Conservation (phyloP, 768 basidiomycete genomes). For the Russula virescens region DNA sequence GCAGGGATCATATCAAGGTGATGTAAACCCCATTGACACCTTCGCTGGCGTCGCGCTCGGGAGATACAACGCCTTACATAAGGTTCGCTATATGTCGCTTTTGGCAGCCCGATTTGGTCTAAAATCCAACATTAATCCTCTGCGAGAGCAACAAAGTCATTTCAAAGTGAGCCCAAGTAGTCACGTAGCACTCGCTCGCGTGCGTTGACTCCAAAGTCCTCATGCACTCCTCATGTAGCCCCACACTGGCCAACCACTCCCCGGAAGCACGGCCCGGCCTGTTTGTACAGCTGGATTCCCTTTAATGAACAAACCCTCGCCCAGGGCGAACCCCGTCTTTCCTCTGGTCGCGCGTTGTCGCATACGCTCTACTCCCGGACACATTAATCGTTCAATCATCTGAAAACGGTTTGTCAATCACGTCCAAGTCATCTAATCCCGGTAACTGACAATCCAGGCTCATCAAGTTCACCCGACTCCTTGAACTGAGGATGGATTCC, state of each 20-base stretch:
- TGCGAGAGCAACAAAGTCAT: not conserved
- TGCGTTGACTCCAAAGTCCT: not conserved
- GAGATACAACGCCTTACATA: constrained; percentile 1
- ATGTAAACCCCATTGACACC: not conserved
- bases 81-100: not conserved
- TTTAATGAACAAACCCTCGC: not conserved
- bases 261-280: constrained; percentile 13
- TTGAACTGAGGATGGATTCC: constrained; percentile 6
- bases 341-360: not conserved
- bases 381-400: not conserved
- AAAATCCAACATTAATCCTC: not conserved
- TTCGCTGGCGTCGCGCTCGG: too few species aligned
- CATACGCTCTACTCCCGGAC: not conserved
- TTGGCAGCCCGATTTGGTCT: not conserved
- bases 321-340: not conserved
- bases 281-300: not conserved
- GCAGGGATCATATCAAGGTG: not conserved
- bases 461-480: not conserved
- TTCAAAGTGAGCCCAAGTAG: not conserved
- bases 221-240: not conserved
- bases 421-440: not conserved
- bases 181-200: not conserved
- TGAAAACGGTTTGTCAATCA: not conserved
- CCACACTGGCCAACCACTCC: too few species aligned
- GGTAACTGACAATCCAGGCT: not conserved